phyloP scores from a whole-genome alignment of 1,139 yeast genomes.

The Hanseniaspora uvarum region DNA sequence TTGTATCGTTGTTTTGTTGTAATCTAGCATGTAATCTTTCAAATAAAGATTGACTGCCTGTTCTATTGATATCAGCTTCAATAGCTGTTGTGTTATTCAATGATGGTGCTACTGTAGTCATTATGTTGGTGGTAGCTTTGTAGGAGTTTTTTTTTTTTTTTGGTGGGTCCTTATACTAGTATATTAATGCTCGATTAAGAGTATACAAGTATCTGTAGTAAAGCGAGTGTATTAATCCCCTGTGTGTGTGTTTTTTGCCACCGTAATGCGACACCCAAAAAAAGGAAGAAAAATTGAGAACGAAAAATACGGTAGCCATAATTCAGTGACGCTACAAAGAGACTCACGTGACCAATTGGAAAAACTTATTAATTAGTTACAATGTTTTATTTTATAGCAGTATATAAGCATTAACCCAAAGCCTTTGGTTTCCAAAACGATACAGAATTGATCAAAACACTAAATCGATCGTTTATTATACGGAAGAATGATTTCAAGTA shows the following conservation, averaged over 20 bases:
- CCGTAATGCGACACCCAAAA: neutral
- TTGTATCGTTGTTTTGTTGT: constrained; percentile 22
- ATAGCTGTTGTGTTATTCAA: neutral
- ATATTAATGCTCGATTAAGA: no score
- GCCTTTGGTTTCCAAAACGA: neutral
- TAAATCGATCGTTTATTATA: neutral
- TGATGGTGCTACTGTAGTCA: constrained; percentile 1
- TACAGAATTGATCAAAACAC: neutral
- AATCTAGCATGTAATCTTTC: constrained; percentile 24
- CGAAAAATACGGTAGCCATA: no score
- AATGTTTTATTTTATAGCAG: neutral
- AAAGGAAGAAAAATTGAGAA: neutral
- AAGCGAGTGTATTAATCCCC: no score
- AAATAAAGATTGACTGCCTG: constrained; percentile 21
- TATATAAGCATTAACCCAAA: neutral
- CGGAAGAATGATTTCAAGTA: neutral
- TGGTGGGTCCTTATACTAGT: neutral
- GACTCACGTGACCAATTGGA: neutral
- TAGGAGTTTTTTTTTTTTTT: neutral
- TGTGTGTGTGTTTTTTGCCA: neutral
- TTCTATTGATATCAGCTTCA: constrained; percentile 3
- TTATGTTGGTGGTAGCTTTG: neutral
- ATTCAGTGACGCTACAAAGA: no score
- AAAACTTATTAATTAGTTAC: neutral
- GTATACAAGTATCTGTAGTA: no score